Conservation (phyloP, 768 basidiomycete genomes). For the Sutorius australiensis region DNA sequence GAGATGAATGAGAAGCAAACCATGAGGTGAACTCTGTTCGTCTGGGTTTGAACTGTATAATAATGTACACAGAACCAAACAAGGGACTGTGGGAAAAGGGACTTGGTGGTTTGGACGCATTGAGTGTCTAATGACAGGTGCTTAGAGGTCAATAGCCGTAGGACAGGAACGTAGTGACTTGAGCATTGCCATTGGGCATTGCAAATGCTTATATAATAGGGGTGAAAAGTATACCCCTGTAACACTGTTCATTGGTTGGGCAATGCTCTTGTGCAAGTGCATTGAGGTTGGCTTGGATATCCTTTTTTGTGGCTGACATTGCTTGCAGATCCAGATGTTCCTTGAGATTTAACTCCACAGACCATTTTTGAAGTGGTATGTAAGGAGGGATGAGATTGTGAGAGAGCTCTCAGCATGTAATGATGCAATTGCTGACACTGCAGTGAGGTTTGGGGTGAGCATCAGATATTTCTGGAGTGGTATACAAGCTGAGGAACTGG, state of each 20-base stretch:
- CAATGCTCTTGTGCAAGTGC: constrained; percentile 42
- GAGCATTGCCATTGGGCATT: no score
- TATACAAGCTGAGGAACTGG: neutral
- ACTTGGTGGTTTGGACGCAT: no score
- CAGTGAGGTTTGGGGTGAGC: constrained; percentile 23
- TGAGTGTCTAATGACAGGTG: no score
- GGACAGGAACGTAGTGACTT: no score
- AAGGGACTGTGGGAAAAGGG: no score
- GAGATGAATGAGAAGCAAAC: no score
- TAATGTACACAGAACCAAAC: no score
- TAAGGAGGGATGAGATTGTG: constrained; percentile 67
- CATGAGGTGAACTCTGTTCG: no score
- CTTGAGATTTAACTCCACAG: constrained; percentile 57
- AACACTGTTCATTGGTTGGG: constrained; percentile 34
- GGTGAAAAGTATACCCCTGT: no score
- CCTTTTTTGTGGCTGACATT: neutral
- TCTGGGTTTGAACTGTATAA: no score
- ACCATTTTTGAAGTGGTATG: constrained; percentile 75
- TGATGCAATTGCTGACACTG: constrained; percentile 48
- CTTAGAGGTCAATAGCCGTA: no score
- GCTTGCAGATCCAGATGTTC: constrained; percentile 44
- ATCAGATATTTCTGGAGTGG: neutral
- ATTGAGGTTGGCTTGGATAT: constrained; percentile 13
- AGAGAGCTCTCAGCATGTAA: constrained; percentile 51
- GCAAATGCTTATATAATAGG: no score